Base-by-base conservation (phyloP, 176 grass and related monocot species). In the Oryza australiensis region DNA sequence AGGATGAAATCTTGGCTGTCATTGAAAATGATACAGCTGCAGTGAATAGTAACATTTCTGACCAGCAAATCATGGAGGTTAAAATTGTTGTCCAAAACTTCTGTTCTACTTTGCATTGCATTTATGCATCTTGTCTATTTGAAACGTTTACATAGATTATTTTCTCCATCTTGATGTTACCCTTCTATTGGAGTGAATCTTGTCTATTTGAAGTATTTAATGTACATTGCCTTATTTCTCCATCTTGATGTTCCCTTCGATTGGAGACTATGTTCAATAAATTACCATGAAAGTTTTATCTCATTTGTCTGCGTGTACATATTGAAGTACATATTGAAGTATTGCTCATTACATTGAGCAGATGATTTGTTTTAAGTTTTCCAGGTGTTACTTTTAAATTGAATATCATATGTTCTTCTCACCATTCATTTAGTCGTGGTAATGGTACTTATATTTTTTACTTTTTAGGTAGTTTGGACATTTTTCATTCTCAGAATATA, bases 61-160 rank as follows among this genome's bases (percentile, higher is more conserved):
- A 84, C 20, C 84, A 80, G 46, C 72, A 82, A 22, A 89, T 85
- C 64, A 51, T 85, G 75, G 89, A 91, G 89, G 92, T 94, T 74
- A 83, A 84, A 68, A 82, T 77, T 72, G 66, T 33, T 15, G 74
- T 71, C 66, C 76, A 64, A 68, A 71, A 63, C 64, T 4, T 86
- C 53, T 14, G 33, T 77, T 73, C 26, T 45, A 64, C 5, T 70
- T 0, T 33, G 24, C 34, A 75, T 82, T 24, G 11, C 11, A 53
- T 62, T 73, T 35, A 15, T 43, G 32, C 59, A 41, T 41, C 68
- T 32, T 48, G 38, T 86, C 16, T 80, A 14, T 37, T 66, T 72
- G 34, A 35, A 32, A 35, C 14, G 51, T 68, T 83, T 80, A 65
- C 6, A 37, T 27, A 74, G n/a, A 32, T 30, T 65, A 51, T 7